phyloP scores from a whole-genome alignment of 2,329 filamentous ascomycete species.

The Talaromyces verruculosus region DNA sequence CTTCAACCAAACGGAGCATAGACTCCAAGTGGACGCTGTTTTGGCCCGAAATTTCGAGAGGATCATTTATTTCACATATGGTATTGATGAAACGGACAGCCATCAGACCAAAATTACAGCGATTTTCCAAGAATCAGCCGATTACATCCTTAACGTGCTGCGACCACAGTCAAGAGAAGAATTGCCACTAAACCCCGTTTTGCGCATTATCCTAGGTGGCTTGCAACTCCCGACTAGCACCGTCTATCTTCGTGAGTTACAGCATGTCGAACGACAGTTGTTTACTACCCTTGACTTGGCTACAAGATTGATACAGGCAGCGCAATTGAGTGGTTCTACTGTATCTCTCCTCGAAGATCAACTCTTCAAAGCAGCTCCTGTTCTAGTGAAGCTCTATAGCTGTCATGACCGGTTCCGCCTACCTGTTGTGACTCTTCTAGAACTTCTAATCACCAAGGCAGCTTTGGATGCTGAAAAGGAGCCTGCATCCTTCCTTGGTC shows the following conservation, averaged over 20 bases:
- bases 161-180: slow-evolving; percentile 68
- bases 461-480: slow-evolving; percentile 64
- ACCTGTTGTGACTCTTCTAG: slow-evolving; percentile 67
- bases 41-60: slow-evolving; percentile 70
- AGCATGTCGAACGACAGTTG: slow-evolving; percentile 63
- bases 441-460: slow-evolving; percentile 70
- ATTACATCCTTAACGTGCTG: slow-evolving; percentile 74
- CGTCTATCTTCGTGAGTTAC: slow-evolving; percentile 57
- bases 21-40: slow-evolving; percentile 65
- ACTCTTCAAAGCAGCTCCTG: slow-evolving; percentile 75
- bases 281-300: slow-evolving; percentile 65
- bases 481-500: slow-evolving; percentile 89
- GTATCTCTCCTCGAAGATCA: slow-evolving; percentile 70
- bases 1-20: slow-evolving; percentile 68
- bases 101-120: slow-evolving; percentile 55
- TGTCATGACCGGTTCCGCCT: slow-evolving; percentile 65
- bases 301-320: slow-evolving; percentile 68
- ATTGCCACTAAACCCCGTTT: slow-evolving; percentile 72
- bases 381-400: slow-evolving; percentile 75
- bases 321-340: slow-evolving; percentile 62
- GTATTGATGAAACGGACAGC: slow-evolving; percentile 63
- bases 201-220: slow-evolving; percentile 67
- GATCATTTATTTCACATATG: slow-evolving; percentile 70
- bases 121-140: slow-evolving; percentile 69
- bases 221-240: slow-evolving; percentile 62